Evolutionary conservation across 768 basidiomycete species (phyloP), one percentile per base, ranked within the genome.

Genomic region (Symmetrospora coprosmae): DNA sequence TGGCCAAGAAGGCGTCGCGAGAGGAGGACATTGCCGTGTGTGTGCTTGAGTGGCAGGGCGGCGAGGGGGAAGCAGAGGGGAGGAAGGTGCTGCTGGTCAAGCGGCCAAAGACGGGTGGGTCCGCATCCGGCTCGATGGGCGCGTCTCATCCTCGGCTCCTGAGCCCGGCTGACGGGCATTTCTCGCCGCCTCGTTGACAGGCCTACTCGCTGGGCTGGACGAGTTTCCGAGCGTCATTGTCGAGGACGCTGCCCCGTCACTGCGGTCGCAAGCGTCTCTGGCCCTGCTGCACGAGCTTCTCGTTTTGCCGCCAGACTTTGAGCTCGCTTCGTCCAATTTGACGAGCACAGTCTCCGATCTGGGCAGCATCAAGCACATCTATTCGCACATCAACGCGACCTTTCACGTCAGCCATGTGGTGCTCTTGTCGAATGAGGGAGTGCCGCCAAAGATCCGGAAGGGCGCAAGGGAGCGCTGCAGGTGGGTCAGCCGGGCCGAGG

Each of bases 1-100:
- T 76, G 19, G 81, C 82, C 50, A 83, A 83, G 63, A 91, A 89
- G 74, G 86, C 83, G 67, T 80, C 82, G 11, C 77, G 88, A 50
- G 82, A 86, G 70, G 91, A 97, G 69, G 74, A 85, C 41, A 87
- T 89, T 69, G 75, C 84, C 14, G 87, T 92, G 13, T 85, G 81
- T 66, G 82, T 88, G n/a, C 73, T 92, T 30, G 87, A 89, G 73
- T 91, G 87, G 85, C 11, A 7, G 33, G 60, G 65, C 4, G 49
- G 16, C 74, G 75, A 33, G 53, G 58, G 14, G 64, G 72, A 43
- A 66, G 73, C 30, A 56, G 63, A 59, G 19, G 72, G 78, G 28
- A 77, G 83, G 50, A 79, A 77, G 73, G 85, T 89, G 45, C 72
- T 94, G 6, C 79, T 94, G 60, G 78, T 85, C 61, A 82, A 84